Percentiles rank a stretch among this genome's conserved stretches.
These are phyloP conservation scores for Pachysandra terminalis DNA, from an alignment of 164 flowering plant genomes.

Conservation along the genomic window DNA sequence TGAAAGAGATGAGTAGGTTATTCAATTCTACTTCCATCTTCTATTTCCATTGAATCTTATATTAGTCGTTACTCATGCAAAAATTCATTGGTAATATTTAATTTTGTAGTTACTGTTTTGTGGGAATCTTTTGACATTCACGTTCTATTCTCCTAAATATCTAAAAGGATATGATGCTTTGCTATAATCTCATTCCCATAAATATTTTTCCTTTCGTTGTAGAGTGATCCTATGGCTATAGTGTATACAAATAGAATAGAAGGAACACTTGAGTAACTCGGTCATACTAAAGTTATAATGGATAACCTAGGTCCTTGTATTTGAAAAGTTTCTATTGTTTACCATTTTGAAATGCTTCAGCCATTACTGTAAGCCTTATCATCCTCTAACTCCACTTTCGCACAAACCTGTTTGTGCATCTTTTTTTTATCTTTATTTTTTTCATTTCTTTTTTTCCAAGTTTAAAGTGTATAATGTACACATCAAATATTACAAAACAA, in stretches of 20 bases:
- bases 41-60: too few species aligned
- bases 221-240: conserved; percentile 86
- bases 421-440: too few species aligned
- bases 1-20: too few species aligned
- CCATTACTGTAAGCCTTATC: conserved; percentile 48
- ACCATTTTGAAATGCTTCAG: conserved; percentile 77
- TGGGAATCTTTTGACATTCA: too few species aligned
- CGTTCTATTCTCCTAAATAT: background rate
- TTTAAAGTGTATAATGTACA: too few species aligned
- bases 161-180: background rate
- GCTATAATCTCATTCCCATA: background rate
- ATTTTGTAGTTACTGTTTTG: too few species aligned
- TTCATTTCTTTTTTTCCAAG: too few species aligned
- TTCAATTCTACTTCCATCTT: too few species aligned
- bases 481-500: too few species aligned
- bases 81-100: too few species aligned
- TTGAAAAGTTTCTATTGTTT: conserved; percentile 47
- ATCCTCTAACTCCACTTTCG: background rate
- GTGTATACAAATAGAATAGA: conserved; percentile 51
- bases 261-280: conserved; percentile 70
- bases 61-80: too few species aligned
- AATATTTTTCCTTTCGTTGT: background rate
- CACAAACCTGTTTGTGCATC: too few species aligned
- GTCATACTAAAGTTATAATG: conserved; percentile 79
- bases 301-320: conserved; percentile 77